Conservation (phyloP, 441 rosid species). For the Arabidopsis hybrid region DNA sequence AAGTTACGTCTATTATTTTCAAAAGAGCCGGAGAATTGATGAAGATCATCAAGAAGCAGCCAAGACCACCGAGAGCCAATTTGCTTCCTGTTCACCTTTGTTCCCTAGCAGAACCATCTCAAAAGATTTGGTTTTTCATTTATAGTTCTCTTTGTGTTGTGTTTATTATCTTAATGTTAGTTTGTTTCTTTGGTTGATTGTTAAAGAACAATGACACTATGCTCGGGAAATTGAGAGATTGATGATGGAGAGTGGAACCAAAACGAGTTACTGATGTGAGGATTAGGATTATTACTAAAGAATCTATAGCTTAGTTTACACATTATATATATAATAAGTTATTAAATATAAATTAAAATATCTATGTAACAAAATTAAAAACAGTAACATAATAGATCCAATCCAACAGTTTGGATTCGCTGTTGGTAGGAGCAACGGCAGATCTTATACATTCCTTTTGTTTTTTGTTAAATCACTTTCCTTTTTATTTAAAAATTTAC, state of each 20-base stretch:
- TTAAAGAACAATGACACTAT: neutral
- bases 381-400: neutral
- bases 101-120: neutral
- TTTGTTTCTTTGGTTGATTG: conserved; percentile 20
- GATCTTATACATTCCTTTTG: neutral
- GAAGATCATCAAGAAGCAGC: conserved; percentile 11
- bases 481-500: neutral
- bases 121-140: neutral
- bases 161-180: conserved; percentile 5
- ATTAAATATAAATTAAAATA: too few species aligned
- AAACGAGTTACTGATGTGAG: neutral
- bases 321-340: too few species aligned
- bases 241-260: neutral
- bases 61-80: neutral
- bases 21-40: conserved; percentile 1
- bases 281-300: neutral
- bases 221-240: neutral
- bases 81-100: neutral
- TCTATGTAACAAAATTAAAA: too few species aligned
- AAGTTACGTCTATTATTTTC: neutral
- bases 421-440: neutral
- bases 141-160: conserved; percentile 3
- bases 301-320: neutral
- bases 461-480: too few species aligned
- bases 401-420: neutral